These are phyloP conservation scores for Malassezia pachydermatis DNA, from an alignment of 1,284 basidiomycete species.

Conservation along the genomic window DNA sequence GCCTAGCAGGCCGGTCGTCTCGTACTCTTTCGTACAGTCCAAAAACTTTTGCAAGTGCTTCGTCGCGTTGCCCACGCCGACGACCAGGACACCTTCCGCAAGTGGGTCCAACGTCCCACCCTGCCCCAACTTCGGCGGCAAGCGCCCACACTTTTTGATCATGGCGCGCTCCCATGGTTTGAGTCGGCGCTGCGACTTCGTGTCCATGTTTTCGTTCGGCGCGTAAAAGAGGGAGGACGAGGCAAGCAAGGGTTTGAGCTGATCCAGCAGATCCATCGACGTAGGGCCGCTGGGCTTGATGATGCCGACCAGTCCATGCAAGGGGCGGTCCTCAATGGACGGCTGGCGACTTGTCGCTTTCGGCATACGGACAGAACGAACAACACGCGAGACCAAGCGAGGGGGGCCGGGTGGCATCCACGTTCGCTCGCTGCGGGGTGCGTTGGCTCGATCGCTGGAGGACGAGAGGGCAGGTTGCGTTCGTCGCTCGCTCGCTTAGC, in stretches of 20 bases:
- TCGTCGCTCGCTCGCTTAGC: no score
- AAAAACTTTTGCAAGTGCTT: constrained; percentile 77
- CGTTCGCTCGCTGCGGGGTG: no score
- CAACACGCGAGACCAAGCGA: no score
- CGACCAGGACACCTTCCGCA: constrained; percentile 77
- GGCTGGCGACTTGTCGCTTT: no score
- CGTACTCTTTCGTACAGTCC: constrained; percentile 78
- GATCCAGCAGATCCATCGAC: constrained; percentile 81
- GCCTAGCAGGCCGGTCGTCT: constrained; percentile 78
- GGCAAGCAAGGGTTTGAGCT: constrained; percentile 68
- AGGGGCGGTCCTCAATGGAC: no score
- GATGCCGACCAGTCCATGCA: constrained; percentile 71
- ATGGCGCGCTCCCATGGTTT: constrained; percentile 27
- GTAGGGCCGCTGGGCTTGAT: constrained; percentile 76
- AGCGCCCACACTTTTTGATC: constrained; percentile 5
- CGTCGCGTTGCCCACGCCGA: constrained; percentile 82
- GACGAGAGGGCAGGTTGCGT: no score
- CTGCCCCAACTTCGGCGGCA: constrained; percentile 65
- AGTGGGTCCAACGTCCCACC: constrained; percentile 92
- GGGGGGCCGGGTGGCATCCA: no score
- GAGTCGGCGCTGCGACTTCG: constrained; percentile 25
- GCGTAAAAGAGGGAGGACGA: constrained; percentile 65
- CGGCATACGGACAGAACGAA: no score
- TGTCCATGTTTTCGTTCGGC: constrained; percentile 20
- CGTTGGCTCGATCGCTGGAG: no score